Evolutionary conservation across 1,284 basidiomycete species (phyloP).

Genomic region (Naganishia sp.): DNA sequence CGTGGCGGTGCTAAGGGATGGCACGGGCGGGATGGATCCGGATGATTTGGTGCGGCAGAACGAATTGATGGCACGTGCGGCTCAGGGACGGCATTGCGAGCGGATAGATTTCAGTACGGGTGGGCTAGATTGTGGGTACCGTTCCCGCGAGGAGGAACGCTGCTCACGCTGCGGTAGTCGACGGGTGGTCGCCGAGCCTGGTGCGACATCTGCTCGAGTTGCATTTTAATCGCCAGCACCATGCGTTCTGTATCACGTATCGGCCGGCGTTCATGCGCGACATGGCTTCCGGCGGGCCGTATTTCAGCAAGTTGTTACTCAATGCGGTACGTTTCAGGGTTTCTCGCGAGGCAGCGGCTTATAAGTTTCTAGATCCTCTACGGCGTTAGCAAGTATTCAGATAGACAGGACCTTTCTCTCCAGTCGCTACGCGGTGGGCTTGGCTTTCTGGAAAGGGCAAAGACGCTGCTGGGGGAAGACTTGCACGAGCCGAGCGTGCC

Average conservation of each 20-base stretch:
- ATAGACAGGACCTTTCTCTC: conserved; percentile 40
- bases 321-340: conserved; percentile 34
- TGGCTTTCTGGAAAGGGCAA: conserved; percentile 42
- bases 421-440: conserved; percentile 38
- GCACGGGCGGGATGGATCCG: conserved; percentile 20
- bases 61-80: conserved; percentile 37
- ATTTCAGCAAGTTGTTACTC: conserved; percentile 44
- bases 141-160: not conserved
- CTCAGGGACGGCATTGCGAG: conserved; percentile 41
- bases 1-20: conserved; percentile 10
- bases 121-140: conserved; percentile 40
- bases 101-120: conserved; percentile 43
- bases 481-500: conserved; percentile 43
- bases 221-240: conserved; percentile 49
- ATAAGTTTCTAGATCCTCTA: conserved; percentile 37
- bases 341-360: not conserved
- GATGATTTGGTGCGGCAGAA: conserved; percentile 31
- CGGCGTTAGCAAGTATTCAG: conserved; percentile 44
- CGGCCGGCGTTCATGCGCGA: conserved; percentile 43
- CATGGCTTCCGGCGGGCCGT: conserved; percentile 41
- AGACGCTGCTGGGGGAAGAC: conserved; percentile 42
- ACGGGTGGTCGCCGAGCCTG: conserved; percentile 43
- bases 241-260: conserved; percentile 45
- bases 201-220: conserved; percentile 44
- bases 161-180: conserved; percentile 34